Base-by-base conservation (phyloP, 352 stramenopile species). In the Globisporangium cederbergense region DNA sequence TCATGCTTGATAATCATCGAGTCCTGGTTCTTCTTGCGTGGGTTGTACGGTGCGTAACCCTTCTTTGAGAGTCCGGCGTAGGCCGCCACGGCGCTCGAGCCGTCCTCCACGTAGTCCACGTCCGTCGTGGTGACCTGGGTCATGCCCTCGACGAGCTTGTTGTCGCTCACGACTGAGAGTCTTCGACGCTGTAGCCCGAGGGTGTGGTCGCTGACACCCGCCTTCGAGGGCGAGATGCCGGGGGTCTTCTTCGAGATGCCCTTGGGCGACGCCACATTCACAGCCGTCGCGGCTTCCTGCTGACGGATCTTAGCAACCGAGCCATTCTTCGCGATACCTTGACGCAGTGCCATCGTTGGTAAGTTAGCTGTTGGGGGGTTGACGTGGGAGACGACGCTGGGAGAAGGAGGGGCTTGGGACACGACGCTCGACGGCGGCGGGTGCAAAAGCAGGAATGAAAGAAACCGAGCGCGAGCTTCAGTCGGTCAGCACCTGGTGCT, bases 21-120 rank as follows among this genome's bases (percentile, higher is more conserved):
- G 75, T 99, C 97, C 64, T 99, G 97, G 73, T 99, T 99, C 77
- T 98, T 98, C 82, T 99, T 99, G 45, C 96, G 86, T 16, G 94
- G 93, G 67, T 99, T 98, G 74, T 98, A 98, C 52, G 88, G 81
- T 55, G 86, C 83, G 55, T 94, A 94, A 0, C 83, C 85, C 52
- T 91, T 92, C 74, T 94, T 94, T n/a, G 77, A 90, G 2, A 91
- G 73, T 0, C 86, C 86, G 0, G 86, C 80, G 60, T 90, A 92
- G n/a, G 83, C 74, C 0, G 82, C 79, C 2, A 92, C 77, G 0
- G 79, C 79, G 36, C 76, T 84, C 1, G 63, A 75, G 36, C 78
- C 81, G 64, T 91, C 81, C 40, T 87, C 78, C 11, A 91, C 60
- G 51, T 77, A 89, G 55, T 90, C 83, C 16, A 79, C 74, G 46